phyloP scores from a whole-genome alignment of 2,329 filamentous ascomycete species.

The Aspergillus spinulosporus region DNA sequence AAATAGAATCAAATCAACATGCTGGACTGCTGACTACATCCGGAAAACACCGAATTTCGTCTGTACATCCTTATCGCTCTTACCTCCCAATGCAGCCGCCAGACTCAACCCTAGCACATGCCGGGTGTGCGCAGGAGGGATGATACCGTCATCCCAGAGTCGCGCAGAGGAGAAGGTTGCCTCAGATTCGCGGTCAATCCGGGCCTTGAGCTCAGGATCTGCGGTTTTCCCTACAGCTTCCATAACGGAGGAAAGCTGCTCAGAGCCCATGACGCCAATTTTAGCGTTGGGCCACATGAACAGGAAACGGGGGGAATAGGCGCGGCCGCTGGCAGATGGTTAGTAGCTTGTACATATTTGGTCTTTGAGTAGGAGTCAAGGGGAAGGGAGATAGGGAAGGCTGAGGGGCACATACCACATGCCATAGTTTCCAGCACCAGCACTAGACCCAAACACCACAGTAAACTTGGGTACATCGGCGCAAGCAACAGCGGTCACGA shows the following conservation, averaged over 20 bases:
- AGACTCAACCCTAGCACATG: conserved; percentile 71
- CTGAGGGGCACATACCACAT: conserved; percentile 68
- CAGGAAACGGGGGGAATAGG: conserved; percentile 85
- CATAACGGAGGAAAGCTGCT: conserved; percentile 92
- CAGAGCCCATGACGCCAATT: conserved; percentile 92
- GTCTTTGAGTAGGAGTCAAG: too few species aligned
- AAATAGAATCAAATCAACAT: background rate
- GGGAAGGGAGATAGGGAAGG: background rate
- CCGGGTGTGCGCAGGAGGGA: conserved; percentile 74
- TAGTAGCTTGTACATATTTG: background rate
- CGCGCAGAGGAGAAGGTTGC: conserved; percentile 84
- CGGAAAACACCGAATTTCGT: conserved; percentile 78
- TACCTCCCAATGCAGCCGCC: conserved; percentile 68
- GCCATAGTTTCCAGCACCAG: conserved; percentile 94
- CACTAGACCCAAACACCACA: conserved; percentile 88
- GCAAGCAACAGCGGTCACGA: conserved; percentile 92
- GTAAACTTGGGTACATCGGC: conserved; percentile 96
- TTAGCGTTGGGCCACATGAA: conserved; percentile 99
- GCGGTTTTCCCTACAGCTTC: conserved; percentile 82
- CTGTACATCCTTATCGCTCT: conserved; percentile 58
- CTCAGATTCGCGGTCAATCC: conserved; percentile 89
- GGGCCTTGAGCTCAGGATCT: conserved; percentile 75
- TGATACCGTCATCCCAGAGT: conserved; percentile 87
- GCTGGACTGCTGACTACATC: conserved; percentile 58
- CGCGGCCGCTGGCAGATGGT: conserved; percentile 64